phyloP scores from a whole-genome alignment of 495 filamentous ascomycete species.

The Hyaloscypha variabilis region DNA sequence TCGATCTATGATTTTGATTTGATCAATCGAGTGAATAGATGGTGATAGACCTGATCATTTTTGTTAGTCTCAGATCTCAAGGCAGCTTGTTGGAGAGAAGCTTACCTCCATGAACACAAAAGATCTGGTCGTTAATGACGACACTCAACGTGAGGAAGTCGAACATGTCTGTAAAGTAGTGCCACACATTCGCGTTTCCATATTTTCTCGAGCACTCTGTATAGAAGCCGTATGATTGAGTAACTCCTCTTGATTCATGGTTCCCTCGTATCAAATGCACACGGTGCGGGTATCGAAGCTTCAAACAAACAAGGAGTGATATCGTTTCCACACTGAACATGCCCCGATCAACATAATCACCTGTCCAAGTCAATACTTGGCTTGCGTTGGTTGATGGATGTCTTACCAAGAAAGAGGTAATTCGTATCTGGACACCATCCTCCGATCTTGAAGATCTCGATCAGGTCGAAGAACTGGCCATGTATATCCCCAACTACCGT shows the following conservation, averaged over 20 bases:
- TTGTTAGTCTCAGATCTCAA: conserved; percentile 9
- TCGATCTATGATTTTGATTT: conserved; percentile 99
- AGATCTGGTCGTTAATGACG: conserved; percentile 98
- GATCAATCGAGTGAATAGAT: conserved; percentile 96
- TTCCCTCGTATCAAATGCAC: conserved; percentile 95
- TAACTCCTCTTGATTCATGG: conserved; percentile 95
- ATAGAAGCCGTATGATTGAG: conserved; percentile 98
- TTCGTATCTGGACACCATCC: conserved; percentile 97
- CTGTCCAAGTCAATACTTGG: conserved; percentile 42
- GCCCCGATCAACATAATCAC: conserved; percentile 96
- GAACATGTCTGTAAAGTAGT: conserved; percentile 99
- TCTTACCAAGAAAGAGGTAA: conserved; percentile 88
- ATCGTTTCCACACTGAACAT: conserved; percentile 98
- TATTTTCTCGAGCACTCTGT: conserved; percentile 98
- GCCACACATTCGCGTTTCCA: conserved; percentile 97
- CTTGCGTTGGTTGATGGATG: conserved; percentile 28
- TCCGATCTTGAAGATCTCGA: conserved; percentile 98
- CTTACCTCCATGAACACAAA: conserved; percentile 90
- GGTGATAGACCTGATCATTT: conserved; percentile 72
- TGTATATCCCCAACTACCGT: conserved; percentile 99
- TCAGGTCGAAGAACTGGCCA: conserved; percentile 97
- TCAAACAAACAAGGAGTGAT: conserved; percentile 91
- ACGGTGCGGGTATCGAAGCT: conserved; percentile 88
- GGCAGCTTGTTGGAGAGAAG: not conserved
- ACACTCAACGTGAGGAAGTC: conserved; percentile 96